Base-by-base conservation (phyloP, 352 stramenopile species). In the Phytopythium boreale region DNA sequence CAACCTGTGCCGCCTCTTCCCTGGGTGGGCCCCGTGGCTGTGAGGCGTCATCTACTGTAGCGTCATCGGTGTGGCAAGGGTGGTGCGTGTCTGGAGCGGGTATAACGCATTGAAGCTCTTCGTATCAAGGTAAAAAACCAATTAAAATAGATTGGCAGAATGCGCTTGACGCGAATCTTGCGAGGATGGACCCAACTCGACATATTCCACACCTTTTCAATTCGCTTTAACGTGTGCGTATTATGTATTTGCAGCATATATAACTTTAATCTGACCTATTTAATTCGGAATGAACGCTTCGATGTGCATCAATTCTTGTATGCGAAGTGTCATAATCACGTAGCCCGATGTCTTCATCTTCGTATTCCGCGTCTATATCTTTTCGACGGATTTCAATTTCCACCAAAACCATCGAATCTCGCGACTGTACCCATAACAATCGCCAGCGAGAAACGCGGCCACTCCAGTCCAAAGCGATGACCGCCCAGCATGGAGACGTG, bases 1-100 rank as follows among this genome's bases (percentile, higher is more conserved):
- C 59, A 99, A 99, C 68, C 77, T 99, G 8, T 98, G 89, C 71
- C 80, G 82, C 26, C 82, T 99, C 20, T 99, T 98, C 76, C 79
- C 79, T 49, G 98, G 98, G 3, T 99, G 98, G 97, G 85, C 87
- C 26, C 94, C 97, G 12, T 99, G 97, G 97, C 66, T 98, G 14
- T 98, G 43, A 56, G 39, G 20, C 3, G 43, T 24, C n/a, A n/a
- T n/a, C n/a, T n/a, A n/a, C n/a, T n/a, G n/a, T n/a, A n/a, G n/a
- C n/a, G n/a, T n/a, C n/a, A n/a, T n/a, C n/a, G n/a, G n/a, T n/a
- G n/a, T n/a, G n/a, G n/a, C n/a, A n/a, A n/a, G n/a, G n/a, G n/a
- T n/a, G n/a, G n/a, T n/a, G n/a, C n/a, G n/a, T n/a, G n/a, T n/a
- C n/a, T n/a, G n/a, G 1, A 27, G 43, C n/a, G 46, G 46, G 46